Conservation (phyloP, 2,329 filamentous ascomycete genomes). For the Cephalotrichum gorgonifer region DNA sequence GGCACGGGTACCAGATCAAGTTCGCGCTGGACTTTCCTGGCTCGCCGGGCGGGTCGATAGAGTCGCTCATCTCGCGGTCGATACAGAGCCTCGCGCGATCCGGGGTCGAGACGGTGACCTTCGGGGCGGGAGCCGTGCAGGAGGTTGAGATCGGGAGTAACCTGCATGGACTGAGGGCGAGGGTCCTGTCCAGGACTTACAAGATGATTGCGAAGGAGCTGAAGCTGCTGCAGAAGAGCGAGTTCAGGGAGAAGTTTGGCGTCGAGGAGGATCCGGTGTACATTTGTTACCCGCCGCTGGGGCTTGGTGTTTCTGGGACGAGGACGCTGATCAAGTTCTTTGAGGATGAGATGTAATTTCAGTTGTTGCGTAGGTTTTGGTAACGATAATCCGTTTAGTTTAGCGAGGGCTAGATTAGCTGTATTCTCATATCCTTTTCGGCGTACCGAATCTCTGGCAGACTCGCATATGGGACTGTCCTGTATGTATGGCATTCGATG, state of each 20-base stretch:
- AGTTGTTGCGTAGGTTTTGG: neutral
- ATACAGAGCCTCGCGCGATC: constrained; percentile 10
- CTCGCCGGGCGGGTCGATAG: constrained; percentile 78
- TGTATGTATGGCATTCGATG: too few relatives aligned
- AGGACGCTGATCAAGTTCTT: constrained; percentile 87
- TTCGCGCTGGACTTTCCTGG: constrained; percentile 91
- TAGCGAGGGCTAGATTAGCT: too few relatives aligned
- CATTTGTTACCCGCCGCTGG: constrained; percentile 81
- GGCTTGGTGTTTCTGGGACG: constrained; percentile 70
- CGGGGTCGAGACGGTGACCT: constrained; percentile 55
- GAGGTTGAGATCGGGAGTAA: constrained; percentile 72
- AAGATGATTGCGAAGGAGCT: constrained; percentile 73
- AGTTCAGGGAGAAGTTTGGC: constrained; percentile 86
- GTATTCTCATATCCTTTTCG: too few relatives aligned
- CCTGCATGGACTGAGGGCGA: constrained; percentile 68
- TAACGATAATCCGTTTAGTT: neutral
- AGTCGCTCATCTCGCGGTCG: constrained; percentile 61
- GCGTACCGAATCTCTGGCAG: too few relatives aligned
- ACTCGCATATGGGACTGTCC: too few relatives aligned
- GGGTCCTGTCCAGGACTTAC: constrained; percentile 75
- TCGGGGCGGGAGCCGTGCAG: constrained; percentile 71
- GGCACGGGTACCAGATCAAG: constrained; percentile 87
- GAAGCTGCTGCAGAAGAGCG: constrained; percentile 71
- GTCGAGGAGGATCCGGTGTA: constrained; percentile 75
- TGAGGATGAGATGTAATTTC: constrained; percentile 46